Evolutionary conservation across 2,329 filamentous ascomycete species (phyloP), one percentile per base, ranked within the genome.

Genomic region (Exutisphaerella laricina): DNA sequence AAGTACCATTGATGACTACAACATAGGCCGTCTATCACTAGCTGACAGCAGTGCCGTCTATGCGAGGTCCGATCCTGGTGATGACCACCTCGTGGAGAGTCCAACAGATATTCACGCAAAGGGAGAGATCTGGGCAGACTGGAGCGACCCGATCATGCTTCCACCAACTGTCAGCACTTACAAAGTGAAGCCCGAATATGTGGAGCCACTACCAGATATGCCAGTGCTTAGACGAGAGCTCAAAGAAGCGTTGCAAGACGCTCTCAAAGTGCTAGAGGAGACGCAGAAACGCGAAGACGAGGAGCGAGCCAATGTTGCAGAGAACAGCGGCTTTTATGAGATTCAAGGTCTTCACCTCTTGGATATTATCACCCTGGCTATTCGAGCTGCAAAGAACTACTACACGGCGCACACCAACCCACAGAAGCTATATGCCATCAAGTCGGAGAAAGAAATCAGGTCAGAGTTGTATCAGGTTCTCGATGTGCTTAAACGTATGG

Each of bases 81-180:
- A 49, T 9, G 57, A 59, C 28, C 22, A 46, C 13, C 35, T 75
- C 28, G 66, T 72, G 2, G 72, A 75, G 40, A 79, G 75, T 44
- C 77, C 77, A 9, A 68, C 74, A 22, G 70, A 72, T 43, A 72
- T 74, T n/a, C 68, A 71, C 17, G 70, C 70, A 6, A 47, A 61
- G 63, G 26, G 61, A 66, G 54, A 58, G 4, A n/a, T 33, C 29
- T 62, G 78, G 58, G 77, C 79, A 22, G 78, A 83, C 45, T 72
- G 74, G 14, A 42, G 50, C 9, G 85, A 88, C 46, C 77, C 80
- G 21, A 77, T 83, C 48, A 90, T 98, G 80, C 79, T 96, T 3
- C 90, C 92, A n/a, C 92, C 92, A 0, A 98, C 92, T 0, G 88
- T 90, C 29, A 96, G 89, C 73, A 98, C 92, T 3, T 98, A 97